Conservation (phyloP, 495 filamentous ascomycete genomes). For the Venustampulla echinocandica region DNA sequence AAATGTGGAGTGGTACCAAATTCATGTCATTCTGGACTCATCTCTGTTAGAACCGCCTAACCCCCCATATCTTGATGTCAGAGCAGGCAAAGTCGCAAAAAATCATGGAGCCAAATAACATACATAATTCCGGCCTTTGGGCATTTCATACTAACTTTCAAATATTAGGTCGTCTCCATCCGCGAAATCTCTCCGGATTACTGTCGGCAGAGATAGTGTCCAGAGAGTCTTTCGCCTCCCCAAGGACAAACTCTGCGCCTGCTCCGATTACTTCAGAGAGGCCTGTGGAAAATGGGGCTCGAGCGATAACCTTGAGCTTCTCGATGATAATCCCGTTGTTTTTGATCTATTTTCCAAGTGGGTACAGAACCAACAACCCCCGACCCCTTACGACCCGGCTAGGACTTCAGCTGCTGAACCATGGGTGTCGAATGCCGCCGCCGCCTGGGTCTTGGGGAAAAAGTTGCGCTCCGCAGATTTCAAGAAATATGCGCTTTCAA, state of each 20-base stretch:
- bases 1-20: no score
- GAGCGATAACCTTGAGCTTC: background rate
- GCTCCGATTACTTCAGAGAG: background rate
- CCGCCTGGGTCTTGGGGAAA: conserved; percentile 4
- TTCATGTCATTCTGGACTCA: no score
- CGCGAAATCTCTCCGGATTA: background rate
- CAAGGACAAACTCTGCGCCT: background rate
- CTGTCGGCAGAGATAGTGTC: background rate
- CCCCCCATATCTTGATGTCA: no score
- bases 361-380: conserved; percentile 1
- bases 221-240: background rate
- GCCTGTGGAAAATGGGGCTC: background rate
- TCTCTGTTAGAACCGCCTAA: no score
- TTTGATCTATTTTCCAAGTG: conserved; percentile 7
- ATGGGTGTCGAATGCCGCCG: conserved; percentile 10
- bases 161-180: background rate
- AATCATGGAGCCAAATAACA: no score
- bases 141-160: no score
- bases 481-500: conserved; percentile 10
- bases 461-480: conserved; percentile 6
- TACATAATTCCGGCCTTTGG: no score
- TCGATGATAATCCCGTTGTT: background rate
- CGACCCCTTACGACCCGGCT: background rate
- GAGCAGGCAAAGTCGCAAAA: no score
- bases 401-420: conserved; percentile 5